A percentile compares a stretch with the other conserved stretches of the same genome.
Conservation (phyloP, 1,284 basidiomycete species). For the Moesziomyces sp. region DNA sequence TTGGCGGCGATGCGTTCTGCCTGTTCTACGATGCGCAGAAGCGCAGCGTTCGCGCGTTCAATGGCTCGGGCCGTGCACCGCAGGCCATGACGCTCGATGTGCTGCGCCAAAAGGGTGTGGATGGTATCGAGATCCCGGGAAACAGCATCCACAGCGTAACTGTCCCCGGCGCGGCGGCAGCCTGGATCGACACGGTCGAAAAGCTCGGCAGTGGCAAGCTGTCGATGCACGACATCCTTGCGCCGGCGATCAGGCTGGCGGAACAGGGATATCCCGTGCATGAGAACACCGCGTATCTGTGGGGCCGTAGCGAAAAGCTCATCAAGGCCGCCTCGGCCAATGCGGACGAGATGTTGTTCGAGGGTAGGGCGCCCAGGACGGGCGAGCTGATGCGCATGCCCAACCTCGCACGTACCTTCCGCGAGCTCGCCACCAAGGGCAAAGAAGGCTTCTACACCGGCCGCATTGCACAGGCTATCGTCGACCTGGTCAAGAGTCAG, state of each 20-base stretch:
- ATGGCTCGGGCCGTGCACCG: slow-evolving; percentile 87
- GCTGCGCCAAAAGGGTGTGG: slow-evolving; percentile 77
- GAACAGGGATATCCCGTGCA: slow-evolving; percentile 64
- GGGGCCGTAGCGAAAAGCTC: slow-evolving; percentile 79
- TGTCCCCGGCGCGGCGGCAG: slow-evolving; percentile 90
- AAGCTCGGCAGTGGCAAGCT: slow-evolving; percentile 85
- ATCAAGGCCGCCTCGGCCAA: slow-evolving; percentile 85
- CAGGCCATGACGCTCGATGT: slow-evolving; percentile 77
- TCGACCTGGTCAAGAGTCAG: slow-evolving; percentile 76
- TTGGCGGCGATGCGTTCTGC: slow-evolving; percentile 84
- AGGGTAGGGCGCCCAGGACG: slow-evolving; percentile 74
- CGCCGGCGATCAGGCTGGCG: slow-evolving; percentile 72
- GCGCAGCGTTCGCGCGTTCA: slow-evolving; percentile 82
- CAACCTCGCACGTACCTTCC: slow-evolving; percentile 84
- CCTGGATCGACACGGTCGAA: slow-evolving; percentile 89
- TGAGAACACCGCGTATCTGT: slow-evolving; percentile 69
- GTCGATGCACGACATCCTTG: slow-evolving; percentile 82
- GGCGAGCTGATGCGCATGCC: slow-evolving; percentile 71
- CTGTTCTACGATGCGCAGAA: slow-evolving; percentile 86
- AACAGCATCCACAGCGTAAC: slow-evolving; percentile 82
- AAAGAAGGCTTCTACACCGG: slow-evolving; percentile 94
- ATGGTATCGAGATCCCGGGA: slow-evolving; percentile 70
- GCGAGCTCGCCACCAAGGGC: slow-evolving; percentile 80
- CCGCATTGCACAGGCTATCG: slow-evolving; percentile 85
- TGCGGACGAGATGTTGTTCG: slow-evolving; percentile 82